Evolutionary conservation across 73 alveolate genomes (phyloP).

Genomic region (Paramecium octaurelia): DNA sequence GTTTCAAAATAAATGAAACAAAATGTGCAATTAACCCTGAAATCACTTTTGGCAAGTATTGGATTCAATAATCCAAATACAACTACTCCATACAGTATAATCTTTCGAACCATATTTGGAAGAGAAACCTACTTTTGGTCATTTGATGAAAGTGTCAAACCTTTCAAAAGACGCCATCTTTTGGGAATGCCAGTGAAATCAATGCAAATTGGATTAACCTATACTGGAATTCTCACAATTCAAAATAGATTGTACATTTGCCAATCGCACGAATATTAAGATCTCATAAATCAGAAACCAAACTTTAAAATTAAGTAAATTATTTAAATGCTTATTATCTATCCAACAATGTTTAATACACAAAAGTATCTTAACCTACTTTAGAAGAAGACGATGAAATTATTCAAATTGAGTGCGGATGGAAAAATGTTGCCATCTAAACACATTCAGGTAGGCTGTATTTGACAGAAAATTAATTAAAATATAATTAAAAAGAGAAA

Average conservation of each 20-base stretch:
- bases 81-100: neutral
- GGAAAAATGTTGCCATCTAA: neutral
- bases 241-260: neutral
- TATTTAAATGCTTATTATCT: neutral
- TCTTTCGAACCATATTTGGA: neutral
- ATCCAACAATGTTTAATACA: neutral
- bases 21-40: neutral
- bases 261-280: neutral
- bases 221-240: neutral
- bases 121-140: constrained; percentile 14
- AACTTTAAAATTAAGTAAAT: neutral
- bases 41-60: neutral
- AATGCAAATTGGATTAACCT: neutral
- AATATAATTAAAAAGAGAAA: neutral
- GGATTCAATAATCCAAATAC: neutral
- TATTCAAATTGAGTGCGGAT: constrained; percentile 18
- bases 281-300: neutral
- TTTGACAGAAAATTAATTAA: neutral
- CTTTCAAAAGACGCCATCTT: constrained; percentile 4
- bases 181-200: neutral
- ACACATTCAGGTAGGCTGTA: neutral
- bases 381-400: constrained; percentile 21
- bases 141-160: constrained; percentile 5
- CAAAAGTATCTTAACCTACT: neutral
- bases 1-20: neutral